These are phyloP conservation scores for Botrytis fabae DNA, from an alignment of 2,329 filamentous ascomycete genomes.

Conservation along the genomic window DNA sequence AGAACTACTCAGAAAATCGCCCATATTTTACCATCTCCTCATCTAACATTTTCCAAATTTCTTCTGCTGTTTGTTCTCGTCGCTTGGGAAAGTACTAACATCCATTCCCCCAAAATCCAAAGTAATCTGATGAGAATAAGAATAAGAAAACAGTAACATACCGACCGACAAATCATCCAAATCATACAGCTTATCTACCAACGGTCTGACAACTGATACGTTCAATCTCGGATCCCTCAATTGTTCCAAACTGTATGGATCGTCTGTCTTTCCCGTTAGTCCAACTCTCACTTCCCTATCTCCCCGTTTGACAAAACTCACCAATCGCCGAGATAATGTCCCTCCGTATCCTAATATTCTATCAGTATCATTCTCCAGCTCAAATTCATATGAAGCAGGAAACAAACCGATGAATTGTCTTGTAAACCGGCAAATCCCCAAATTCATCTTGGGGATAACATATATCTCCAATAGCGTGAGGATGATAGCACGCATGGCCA, in stretches of 20 bases:
- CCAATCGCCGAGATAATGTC: constrained; percentile 65
- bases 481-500: constrained; percentile 35
- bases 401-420: constrained; percentile 66
- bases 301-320: constrained; percentile 45
- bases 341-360: constrained; percentile 51
- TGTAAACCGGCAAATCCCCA: constrained; percentile 66
- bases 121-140: background rate
- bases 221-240: constrained; percentile 81
- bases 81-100: background rate
- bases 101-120: background rate
- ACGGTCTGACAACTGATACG: constrained; percentile 67
- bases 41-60: background rate
- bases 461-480: constrained; percentile 32
- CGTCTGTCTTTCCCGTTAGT: constrained; percentile 45
- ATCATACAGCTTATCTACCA: constrained; percentile 82
- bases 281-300: background rate
- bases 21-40: background rate
- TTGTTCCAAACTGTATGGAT: constrained; percentile 71
- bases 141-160: constrained; percentile 42
- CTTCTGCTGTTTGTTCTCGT: background rate
- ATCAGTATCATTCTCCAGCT: background rate
- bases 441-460: constrained; percentile 36
- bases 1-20: background rate
- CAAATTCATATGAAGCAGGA: background rate
- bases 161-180: constrained; percentile 76